Evolutionary conservation across 192 early-diverging fungal genomes (phyloP).

Genomic region (Umbelopsis vinacea): DNA sequence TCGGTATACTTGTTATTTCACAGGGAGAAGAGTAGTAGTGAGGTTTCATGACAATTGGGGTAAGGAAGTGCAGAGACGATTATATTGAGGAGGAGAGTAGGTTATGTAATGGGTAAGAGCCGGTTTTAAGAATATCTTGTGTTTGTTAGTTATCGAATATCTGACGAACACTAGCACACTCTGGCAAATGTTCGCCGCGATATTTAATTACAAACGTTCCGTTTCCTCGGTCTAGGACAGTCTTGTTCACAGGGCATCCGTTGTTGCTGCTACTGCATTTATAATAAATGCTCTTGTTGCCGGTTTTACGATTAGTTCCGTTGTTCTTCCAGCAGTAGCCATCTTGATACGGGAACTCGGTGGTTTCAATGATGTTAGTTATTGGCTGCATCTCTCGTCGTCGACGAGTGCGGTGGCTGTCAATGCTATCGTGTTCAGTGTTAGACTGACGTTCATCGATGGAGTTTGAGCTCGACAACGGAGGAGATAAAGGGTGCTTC

Average conservation of each 20-base stretch:
- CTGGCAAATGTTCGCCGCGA: conserved; percentile 53
- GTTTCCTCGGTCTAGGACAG: conserved; percentile 57
- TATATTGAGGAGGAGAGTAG: background rate
- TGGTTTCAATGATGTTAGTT: conserved; percentile 59
- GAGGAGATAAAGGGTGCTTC: conserved; percentile 13
- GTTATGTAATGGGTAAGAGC: background rate
- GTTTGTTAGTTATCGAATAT: conserved; percentile 27
- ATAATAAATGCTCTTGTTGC: conserved; percentile 63
- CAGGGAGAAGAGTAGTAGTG: background rate
- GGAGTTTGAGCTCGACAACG: conserved; percentile 14
- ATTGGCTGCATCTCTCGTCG: conserved; percentile 65
- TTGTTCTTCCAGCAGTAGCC: conserved; percentile 64
- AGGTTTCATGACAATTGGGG: background rate
- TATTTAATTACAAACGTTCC: conserved; percentile 60
- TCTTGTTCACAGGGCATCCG: conserved; percentile 57
- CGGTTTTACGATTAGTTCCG: conserved; percentile 60
- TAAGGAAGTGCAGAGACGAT: background rate
- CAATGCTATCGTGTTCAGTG: conserved; percentile 6
- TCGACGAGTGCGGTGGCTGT: conserved; percentile 46
- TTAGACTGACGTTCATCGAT: conserved; percentile 20
- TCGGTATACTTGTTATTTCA: background rate
- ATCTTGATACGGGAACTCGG: conserved; percentile 49
- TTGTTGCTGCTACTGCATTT: conserved; percentile 63
- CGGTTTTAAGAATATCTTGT: conserved; percentile 3
- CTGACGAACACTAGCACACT: conserved; percentile 48